These are phyloP conservation scores for Tetrastigma voinierianum DNA, from an alignment of 164 flowering plant genomes.

Conservation along the genomic window DNA sequence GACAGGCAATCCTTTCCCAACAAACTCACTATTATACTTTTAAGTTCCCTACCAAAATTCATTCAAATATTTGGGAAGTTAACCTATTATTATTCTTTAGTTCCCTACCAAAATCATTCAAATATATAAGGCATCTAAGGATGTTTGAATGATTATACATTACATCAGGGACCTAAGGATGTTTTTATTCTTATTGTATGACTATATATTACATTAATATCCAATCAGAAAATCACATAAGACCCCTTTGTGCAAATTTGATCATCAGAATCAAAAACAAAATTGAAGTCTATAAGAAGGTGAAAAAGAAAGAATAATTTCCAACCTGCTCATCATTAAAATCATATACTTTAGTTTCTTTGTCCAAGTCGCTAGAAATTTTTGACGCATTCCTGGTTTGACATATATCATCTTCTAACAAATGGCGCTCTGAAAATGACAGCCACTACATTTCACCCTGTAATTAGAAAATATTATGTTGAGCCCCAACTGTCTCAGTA, in stretches of 20 bases:
- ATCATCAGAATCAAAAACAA: background rate
- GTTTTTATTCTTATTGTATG: too few species aligned
- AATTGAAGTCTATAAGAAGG: background rate
- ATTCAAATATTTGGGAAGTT: too few species aligned
- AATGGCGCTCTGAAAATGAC: slow-evolving; percentile 27
- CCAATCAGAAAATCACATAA: background rate
- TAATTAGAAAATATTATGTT: slow-evolving; percentile 25
- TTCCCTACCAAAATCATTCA: too few species aligned
- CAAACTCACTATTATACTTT: too few species aligned
- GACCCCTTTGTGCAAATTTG: background rate
- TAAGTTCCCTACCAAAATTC: too few species aligned
- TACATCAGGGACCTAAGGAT: too few species aligned
- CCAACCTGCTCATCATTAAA: slow-evolving; percentile 74
- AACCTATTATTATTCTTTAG: too few species aligned
- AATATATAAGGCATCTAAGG: too few species aligned
- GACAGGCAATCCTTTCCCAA: too few species aligned
- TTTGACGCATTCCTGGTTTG: slow-evolving; percentile 19
- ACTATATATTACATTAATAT: too few species aligned
- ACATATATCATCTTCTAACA: slow-evolving; percentile 22
- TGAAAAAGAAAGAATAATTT: background rate
- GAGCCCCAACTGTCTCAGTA: slow-evolving; percentile 17
- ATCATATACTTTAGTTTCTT: slow-evolving; percentile 36
- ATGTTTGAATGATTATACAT: too few species aligned
- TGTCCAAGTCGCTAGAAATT: slow-evolving; percentile 20
- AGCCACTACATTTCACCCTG: slow-evolving; percentile 71